These are phyloP conservation scores for Hemileia vastatrix DNA, from an alignment of 1,284 basidiomycete genomes.

Conservation along the genomic window DNA sequence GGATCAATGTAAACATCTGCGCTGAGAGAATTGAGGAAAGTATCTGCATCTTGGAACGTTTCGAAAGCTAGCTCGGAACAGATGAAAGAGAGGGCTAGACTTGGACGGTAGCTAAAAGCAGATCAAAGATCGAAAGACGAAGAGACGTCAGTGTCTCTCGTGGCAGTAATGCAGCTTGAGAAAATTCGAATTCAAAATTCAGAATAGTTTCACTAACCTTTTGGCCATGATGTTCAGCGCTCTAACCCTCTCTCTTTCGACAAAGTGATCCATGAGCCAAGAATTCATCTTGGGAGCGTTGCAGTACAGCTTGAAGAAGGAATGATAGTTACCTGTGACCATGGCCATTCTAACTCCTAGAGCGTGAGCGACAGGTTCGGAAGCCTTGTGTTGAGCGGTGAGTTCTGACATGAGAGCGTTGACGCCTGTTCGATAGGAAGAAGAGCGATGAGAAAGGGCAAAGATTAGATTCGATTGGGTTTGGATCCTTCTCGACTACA, in stretches of 20 bases:
- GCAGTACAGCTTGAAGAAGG: constrained; percentile 37
- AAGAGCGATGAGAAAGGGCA: neutral
- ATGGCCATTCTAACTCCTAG: constrained; percentile 36
- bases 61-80: constrained; percentile 35
- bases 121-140: too few relatives aligned
- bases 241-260: constrained; percentile 41
- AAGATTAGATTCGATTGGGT: too few relatives aligned
- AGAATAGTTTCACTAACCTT: constrained; percentile 3
- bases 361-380: constrained; percentile 36
- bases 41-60: constrained; percentile 27
- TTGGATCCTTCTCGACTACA: constrained; percentile 2
- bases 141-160: neutral
- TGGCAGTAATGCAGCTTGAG: too few relatives aligned
- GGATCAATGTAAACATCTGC: constrained; percentile 34
- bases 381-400: constrained; percentile 30
- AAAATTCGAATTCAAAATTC: too few relatives aligned
- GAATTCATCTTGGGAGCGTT: constrained; percentile 42
- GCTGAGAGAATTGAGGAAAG: constrained; percentile 30
- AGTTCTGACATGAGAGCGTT: constrained; percentile 41
- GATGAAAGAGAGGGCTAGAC: constrained; percentile 31
- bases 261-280: constrained; percentile 43
- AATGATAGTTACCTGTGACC: constrained; percentile 41
- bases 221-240: constrained; percentile 37
- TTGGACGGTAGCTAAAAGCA: neutral
- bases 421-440: constrained; percentile 28